phyloP scores from a whole-genome alignment of 306 rosid species.

The Corylus heterophylla region DNA sequence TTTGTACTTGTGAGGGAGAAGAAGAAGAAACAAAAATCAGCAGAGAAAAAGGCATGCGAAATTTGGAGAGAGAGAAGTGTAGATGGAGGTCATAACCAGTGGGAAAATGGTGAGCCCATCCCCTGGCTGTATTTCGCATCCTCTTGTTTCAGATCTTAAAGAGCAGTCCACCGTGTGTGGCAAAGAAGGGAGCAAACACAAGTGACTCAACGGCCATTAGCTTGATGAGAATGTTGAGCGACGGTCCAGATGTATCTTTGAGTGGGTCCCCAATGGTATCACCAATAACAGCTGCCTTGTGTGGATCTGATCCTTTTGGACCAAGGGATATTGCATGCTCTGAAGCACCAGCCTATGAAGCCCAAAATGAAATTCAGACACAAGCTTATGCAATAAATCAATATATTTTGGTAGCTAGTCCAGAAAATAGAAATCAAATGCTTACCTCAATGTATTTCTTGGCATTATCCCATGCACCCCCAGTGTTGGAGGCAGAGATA shows the following conservation, averaged over 20 bases:
- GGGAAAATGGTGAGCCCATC: constrained; percentile 19
- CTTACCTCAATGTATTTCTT: constrained; percentile 93
- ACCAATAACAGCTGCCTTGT: constrained; percentile 96
- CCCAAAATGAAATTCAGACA: constrained; percentile 12
- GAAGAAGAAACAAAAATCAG: not conserved
- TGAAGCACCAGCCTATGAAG: constrained; percentile 72
- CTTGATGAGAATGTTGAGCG: constrained; percentile 97
- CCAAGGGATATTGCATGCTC: constrained; percentile 94
- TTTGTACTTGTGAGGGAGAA: constrained; percentile 3
- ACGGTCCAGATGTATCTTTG: constrained; percentile 95
- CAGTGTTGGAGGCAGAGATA: constrained; percentile 97
- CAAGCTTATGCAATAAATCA: not conserved
- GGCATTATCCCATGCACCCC: constrained; percentile 99
- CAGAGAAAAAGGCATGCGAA: constrained; percentile 10
- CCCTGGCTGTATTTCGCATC: not conserved
- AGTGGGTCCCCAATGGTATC: constrained; percentile 98
- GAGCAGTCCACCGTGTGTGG: constrained; percentile 89
- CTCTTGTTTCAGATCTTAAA: constrained; percentile 54
- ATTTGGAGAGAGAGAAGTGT: not conserved
- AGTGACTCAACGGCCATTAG: constrained; percentile 97
- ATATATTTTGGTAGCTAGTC: not conserved
- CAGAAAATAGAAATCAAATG: not conserved
- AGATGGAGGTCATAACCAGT: constrained; percentile 14
- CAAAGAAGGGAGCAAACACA: constrained; percentile 94
- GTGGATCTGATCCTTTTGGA: constrained; percentile 88